These are phyloP conservation scores for Echium plantagineum DNA, from an alignment of 257 asterid species.

Conservation along the genomic window DNA sequence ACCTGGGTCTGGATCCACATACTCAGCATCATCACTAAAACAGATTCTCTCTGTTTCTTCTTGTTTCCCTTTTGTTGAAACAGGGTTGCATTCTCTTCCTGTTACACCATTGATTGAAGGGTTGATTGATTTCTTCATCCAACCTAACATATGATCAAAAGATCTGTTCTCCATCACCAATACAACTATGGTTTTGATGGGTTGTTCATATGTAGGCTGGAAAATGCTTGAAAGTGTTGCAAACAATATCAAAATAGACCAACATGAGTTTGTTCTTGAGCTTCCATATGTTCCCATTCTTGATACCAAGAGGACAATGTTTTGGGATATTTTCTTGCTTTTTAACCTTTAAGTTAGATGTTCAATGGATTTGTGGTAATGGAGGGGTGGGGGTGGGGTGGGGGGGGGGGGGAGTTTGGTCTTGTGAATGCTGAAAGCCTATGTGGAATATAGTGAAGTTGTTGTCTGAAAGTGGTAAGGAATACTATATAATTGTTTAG, in stretches of 20 bases:
- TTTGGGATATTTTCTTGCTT: not conserved
- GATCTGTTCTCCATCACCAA: constrained; percentile 61
- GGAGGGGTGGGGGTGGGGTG: not conserved
- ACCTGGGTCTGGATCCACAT: constrained; percentile 65
- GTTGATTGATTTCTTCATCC: constrained; percentile 57
- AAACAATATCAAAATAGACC: constrained; percentile 12
- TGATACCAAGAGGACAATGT: constrained; percentile 2
- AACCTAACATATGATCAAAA: constrained; percentile 65
- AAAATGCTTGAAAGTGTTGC: constrained; percentile 19
- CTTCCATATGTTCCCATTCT: constrained; percentile 7
- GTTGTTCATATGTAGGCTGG: constrained; percentile 21
- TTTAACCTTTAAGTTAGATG: not conserved
- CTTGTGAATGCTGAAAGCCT: not conserved
- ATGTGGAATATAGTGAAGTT: not conserved
- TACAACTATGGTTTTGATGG: constrained; percentile 51
- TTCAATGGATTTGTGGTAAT: not conserved
- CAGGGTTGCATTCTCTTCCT: constrained; percentile 48
- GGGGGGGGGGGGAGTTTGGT: not conserved
- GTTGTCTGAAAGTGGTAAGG: not conserved
- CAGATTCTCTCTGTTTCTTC: constrained; percentile 23
- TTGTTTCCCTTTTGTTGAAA: constrained; percentile 14
- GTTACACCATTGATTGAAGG: constrained; percentile 62
- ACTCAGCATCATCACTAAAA: constrained; percentile 48
- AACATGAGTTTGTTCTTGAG: constrained; percentile 12
- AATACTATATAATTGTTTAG: not conserved